phyloP scores from a whole-genome alignment of 1,284 basidiomycete genomes.

The Leucoagaricus sp. region DNA sequence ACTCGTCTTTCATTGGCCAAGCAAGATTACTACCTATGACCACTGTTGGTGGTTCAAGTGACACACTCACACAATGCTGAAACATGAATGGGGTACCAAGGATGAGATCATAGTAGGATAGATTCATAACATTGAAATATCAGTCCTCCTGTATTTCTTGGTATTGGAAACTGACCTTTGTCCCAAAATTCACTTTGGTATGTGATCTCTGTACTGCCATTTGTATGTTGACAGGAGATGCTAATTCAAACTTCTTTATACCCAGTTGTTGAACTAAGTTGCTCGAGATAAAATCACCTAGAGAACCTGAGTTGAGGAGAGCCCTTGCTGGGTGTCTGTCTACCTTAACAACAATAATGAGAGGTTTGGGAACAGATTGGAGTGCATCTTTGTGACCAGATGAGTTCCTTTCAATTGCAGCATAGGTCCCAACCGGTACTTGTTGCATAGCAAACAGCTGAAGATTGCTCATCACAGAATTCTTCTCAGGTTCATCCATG shows the following conservation, averaged over 20 bases:
- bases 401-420: slow-evolving; percentile 10
- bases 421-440: slow-evolving; percentile 4
- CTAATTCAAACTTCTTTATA: slow-evolving; percentile 28
- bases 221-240: slow-evolving; percentile 27
- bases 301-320: slow-evolving; percentile 7
- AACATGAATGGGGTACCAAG: slow-evolving; percentile 34
- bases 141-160: slow-evolving; percentile 21
- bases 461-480: neutral
- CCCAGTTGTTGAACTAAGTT: slow-evolving; percentile 9
- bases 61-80: slow-evolving; percentile 26
- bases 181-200: slow-evolving; percentile 28
- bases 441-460: neutral
- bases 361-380: slow-evolving; percentile 24
- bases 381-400: neutral
- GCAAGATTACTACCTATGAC: slow-evolving; percentile 19
- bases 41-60: slow-evolving; percentile 23
- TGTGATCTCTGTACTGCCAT: slow-evolving; percentile 33
- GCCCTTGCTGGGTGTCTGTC: slow-evolving; percentile 6
- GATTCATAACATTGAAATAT: slow-evolving; percentile 34
- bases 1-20: neutral
- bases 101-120: slow-evolving; percentile 34
- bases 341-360: slow-evolving; percentile 29
- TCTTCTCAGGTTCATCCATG: neutral
- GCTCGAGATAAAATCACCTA: slow-evolving; percentile 12
- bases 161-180: slow-evolving; percentile 10